A percentile compares a stretch with the other conserved stretches of the same genome.
These are phyloP conservation scores for Globisporangium takayamanum DNA, from an alignment of 352 stramenopile species.

Conservation along the genomic window DNA sequence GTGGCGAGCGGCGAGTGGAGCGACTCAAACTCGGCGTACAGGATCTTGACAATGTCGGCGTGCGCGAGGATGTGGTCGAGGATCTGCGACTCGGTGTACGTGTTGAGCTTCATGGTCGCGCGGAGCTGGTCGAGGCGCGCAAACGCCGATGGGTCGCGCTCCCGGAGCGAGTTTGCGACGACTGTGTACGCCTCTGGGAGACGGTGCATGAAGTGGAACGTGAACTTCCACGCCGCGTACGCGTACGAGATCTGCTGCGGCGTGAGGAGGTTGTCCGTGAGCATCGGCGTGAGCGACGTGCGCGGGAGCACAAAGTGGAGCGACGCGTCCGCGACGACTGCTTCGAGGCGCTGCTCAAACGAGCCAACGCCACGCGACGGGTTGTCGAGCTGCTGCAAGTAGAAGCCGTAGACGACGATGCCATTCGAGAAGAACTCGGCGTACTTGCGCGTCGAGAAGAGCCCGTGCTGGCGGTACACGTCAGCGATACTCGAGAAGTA, in stretches of 20 bases:
- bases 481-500: conserved; percentile 86
- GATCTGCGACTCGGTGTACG: conserved; percentile 84
- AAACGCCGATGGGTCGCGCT: conserved; percentile 68
- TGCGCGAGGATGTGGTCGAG: conserved; percentile 79
- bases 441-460: conserved; percentile 83
- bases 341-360: conserved; percentile 64
- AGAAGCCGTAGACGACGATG: conserved; percentile 81
- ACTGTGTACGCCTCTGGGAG: conserved; percentile 74
- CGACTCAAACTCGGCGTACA: conserved; percentile 75
- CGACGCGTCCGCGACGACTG: conserved; percentile 61
- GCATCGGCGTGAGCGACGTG: conserved; percentile 79
- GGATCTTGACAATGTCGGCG: conserved; percentile 58
- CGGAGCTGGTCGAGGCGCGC: conserved; percentile 70
- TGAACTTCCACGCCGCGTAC: conserved; percentile 85
- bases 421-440: conserved; percentile 83
- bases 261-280: conserved; percentile 64
- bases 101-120: conserved; percentile 84
- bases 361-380: conserved; percentile 36
- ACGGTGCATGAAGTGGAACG: conserved; percentile 85
- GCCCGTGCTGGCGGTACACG: conserved; percentile 77
- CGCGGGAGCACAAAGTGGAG: conserved; percentile 82
- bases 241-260: conserved; percentile 82
- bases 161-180: conserved; percentile 71
- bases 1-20: conserved; percentile 52
- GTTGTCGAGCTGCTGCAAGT: conserved; percentile 70